Evolutionary conservation across 805 yeast species (phyloP).

Genomic region (Pichia pseudocactophila): DNA sequence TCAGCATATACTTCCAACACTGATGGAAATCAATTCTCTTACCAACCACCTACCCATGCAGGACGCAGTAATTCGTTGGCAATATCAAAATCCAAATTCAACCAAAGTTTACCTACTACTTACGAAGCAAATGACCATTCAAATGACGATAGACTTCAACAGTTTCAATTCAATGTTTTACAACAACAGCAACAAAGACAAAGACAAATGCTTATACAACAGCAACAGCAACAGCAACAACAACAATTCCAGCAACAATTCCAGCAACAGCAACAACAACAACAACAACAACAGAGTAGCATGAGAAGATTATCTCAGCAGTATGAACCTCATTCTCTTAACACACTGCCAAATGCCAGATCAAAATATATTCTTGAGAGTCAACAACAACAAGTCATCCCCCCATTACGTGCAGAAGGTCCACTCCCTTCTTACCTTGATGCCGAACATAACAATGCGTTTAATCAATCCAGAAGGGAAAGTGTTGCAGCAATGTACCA

Average conservation of each 20-base stretch:
- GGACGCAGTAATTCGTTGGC: conserved; percentile 7
- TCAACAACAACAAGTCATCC: conserved; percentile 20
- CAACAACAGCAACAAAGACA: neutral
- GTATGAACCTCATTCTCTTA: neutral
- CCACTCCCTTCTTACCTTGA: conserved; percentile 19
- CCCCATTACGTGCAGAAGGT: conserved; percentile 27
- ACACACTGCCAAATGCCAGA: neutral
- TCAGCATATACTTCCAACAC: neutral
- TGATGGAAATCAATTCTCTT: neutral
- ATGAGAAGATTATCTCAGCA: conserved; percentile 1
- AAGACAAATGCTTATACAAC: neutral
- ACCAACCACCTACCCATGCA: neutral
- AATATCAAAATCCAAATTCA: conserved; percentile 13
- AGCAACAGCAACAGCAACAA: neutral
- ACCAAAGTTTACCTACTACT: conserved; percentile 21
- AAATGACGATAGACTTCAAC: neutral
- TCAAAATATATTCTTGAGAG: conserved; percentile 2
- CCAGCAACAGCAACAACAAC: conserved; percentile 8
- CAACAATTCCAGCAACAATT: conserved; percentile 3
- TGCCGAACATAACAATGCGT: conserved; percentile 5
- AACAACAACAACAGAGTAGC: neutral
- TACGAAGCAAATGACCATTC: conserved; percentile 15
- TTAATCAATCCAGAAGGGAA: conserved; percentile 21
- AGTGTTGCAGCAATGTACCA: conserved; percentile 24
- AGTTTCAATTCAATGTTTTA: neutral